These are phyloP conservation scores for Gliomastix tumulicola DNA, from an alignment of 2,329 filamentous ascomycete genomes.

Conservation along the genomic window DNA sequence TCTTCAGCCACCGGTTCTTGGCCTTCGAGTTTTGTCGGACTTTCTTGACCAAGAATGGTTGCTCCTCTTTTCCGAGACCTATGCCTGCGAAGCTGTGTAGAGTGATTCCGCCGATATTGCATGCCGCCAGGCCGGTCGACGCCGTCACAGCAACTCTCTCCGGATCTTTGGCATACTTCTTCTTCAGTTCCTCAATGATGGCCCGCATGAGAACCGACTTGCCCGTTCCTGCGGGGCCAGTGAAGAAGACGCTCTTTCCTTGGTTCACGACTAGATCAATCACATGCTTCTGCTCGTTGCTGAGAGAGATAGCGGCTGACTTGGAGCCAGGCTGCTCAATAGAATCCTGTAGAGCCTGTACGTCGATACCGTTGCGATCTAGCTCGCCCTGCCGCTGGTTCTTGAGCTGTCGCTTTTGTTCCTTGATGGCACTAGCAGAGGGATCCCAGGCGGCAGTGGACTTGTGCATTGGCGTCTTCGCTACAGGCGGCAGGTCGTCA, in stretches of 20 bases:
- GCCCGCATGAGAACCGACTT: constrained; percentile 94
- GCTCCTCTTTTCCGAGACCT: constrained; percentile 86
- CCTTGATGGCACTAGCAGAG: constrained; percentile 67
- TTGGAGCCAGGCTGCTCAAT: constrained; percentile 27
- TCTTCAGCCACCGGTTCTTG: constrained; percentile 80
- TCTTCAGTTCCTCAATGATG: constrained; percentile 75
- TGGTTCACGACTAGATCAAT: constrained; percentile 74
- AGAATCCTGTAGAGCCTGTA: constrained; percentile 25
- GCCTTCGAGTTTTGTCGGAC: constrained; percentile 84
- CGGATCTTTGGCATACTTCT: constrained; percentile 68
- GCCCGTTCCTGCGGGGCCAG: constrained; percentile 90
- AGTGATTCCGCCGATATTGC: constrained; percentile 93
- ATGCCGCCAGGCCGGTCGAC: constrained; percentile 91
- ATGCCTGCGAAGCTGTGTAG: constrained; percentile 92
- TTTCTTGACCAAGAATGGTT: constrained; percentile 76
- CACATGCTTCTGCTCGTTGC: constrained; percentile 79
- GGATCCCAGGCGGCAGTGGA: constrained; percentile 57
- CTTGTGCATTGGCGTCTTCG: constrained; percentile 24
- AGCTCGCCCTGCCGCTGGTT: constrained; percentile 36
- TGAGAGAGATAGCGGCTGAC: constrained; percentile 59
- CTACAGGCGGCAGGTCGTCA: constrained; percentile 3
- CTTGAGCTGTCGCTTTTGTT: constrained; percentile 69
- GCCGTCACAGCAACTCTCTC: constrained; percentile 90
- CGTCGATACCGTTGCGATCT: constrained; percentile 32
- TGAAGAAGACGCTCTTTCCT: constrained; percentile 91